phyloP scores from a whole-genome alignment of 352 stramenopile species.

The Phytopythium kandeliae region DNA sequence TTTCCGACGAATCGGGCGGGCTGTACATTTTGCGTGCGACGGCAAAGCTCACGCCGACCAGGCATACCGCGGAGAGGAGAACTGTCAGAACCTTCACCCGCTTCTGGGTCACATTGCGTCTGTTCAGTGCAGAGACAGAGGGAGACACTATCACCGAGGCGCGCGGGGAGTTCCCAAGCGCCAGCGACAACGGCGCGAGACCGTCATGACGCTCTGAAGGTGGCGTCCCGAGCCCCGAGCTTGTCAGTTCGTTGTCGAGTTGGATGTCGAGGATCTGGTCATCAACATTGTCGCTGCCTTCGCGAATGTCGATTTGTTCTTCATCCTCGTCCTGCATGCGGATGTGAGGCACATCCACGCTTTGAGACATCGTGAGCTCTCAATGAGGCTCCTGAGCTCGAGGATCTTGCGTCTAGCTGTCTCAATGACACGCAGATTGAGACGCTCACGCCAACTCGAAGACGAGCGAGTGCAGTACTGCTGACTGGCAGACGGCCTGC shows the following conservation, averaged over 20 bases:
- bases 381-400: neutral
- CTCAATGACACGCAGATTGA: neutral
- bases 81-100: conserved; percentile 12
- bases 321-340: conserved; percentile 3
- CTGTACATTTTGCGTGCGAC: neutral
- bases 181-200: neutral
- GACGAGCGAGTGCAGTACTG: neutral
- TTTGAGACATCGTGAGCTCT: conserved; percentile 1
- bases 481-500: neutral
- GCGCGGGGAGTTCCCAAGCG: neutral
- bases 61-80: conserved; percentile 9
- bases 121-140: neutral
- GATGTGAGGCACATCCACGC: conserved; percentile 4
- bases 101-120: conserved; percentile 1
- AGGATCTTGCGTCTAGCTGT: neutral
- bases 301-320: neutral
- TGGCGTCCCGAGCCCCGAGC: conserved; percentile 2
- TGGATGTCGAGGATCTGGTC: neutral
- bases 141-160: neutral
- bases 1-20: too few relatives aligned
- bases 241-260: neutral
- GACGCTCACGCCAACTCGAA: neutral
- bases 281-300: neutral
- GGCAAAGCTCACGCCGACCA: conserved; percentile 14
- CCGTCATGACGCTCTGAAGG: neutral